These are phyloP conservation scores for Trapa incisa DNA, from an alignment of 345 rosid species.

Conservation along the genomic window DNA sequence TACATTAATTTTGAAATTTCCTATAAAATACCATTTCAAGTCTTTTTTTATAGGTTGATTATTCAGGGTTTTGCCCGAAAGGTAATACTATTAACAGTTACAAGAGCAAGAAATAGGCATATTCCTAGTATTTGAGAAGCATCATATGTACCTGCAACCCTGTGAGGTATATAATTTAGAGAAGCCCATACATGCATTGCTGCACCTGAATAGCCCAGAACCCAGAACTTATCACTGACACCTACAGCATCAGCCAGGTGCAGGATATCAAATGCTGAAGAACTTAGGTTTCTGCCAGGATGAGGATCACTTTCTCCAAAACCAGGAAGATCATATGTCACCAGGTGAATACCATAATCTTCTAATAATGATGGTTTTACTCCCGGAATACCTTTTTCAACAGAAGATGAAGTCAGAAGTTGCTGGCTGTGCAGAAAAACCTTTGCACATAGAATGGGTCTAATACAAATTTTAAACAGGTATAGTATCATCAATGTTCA, in stretches of 20 bases:
- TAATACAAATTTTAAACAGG: neutral
- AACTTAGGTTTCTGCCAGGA: constrained; percentile 57
- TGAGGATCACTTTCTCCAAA: constrained; percentile 98
- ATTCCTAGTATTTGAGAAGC: neutral
- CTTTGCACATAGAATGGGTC: neutral
- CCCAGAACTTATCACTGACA: constrained; percentile 65
- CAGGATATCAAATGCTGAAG: constrained; percentile 72
- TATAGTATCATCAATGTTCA: neutral
- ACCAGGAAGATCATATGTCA: constrained; percentile 95
- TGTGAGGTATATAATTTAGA: constrained; percentile 61
- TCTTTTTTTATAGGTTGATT: too few relatives aligned
- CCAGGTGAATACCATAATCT: constrained; percentile 68
- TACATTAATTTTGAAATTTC: neutral
- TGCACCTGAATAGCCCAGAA: constrained; percentile 71
- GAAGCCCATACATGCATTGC: constrained; percentile 94
- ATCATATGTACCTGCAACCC: constrained; percentile 53
- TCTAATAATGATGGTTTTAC: constrained; percentile 51
- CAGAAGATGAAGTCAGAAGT: constrained; percentile 4
- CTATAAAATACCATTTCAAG: neutral
- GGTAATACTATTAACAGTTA: too few relatives aligned
- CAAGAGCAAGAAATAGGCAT: neutral
- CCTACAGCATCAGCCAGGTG: constrained; percentile 57
- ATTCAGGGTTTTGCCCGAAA: too few relatives aligned
- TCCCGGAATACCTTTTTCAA: constrained; percentile 66
- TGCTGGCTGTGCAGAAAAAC: constrained; percentile 1